phyloP scores from a whole-genome alignment of 2,329 filamentous ascomycete species.

The Penicillium sp. region DNA sequence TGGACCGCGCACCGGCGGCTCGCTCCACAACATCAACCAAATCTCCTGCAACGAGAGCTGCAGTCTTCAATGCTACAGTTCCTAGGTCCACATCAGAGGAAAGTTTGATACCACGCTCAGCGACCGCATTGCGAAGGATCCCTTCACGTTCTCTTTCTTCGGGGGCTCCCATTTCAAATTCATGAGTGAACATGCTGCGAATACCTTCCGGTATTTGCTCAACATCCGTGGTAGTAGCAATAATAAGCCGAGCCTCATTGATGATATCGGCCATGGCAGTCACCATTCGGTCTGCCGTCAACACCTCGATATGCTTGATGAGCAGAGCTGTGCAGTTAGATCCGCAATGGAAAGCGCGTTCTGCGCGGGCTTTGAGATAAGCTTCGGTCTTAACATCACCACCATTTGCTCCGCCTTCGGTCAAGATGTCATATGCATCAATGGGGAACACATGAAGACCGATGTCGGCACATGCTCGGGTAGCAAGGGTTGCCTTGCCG shows the following conservation, averaged over 20 bases:
- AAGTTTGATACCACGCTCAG: slow-evolving; percentile 70
- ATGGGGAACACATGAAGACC: slow-evolving; percentile 86
- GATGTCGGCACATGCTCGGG: slow-evolving; percentile 77
- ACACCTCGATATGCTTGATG: slow-evolving; percentile 84
- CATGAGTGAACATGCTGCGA: slow-evolving; percentile 88
- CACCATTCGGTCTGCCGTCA: slow-evolving; percentile 88
- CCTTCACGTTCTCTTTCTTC: slow-evolving; percentile 90
- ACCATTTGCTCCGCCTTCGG: slow-evolving; percentile 82
- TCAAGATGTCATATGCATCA: slow-evolving; percentile 89
- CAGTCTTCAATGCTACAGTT: slow-evolving; percentile 88
- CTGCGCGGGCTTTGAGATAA: slow-evolving; percentile 80
- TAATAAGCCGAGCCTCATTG: slow-evolving; percentile 72
- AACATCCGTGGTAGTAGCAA: slow-evolving; percentile 92
- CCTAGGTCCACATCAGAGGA: slow-evolving; percentile 80
- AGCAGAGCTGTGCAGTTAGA: slow-evolving; percentile 77
- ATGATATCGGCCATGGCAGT: slow-evolving; percentile 80
- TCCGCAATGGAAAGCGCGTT: slow-evolving; percentile 85
- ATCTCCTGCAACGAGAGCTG: slow-evolving; percentile 90
- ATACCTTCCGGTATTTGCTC: slow-evolving; percentile 92
- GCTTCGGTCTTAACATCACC: slow-evolving; percentile 93
- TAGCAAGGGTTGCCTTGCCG: slow-evolving; percentile 79
- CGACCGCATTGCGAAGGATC: slow-evolving; percentile 74
- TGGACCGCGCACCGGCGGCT: slow-evolving; percentile 71
- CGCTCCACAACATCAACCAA: slow-evolving; percentile 91
- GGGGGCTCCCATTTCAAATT: slow-evolving; percentile 87